These are phyloP conservation scores for Fraxinus ornus DNA, from an alignment of 305 asterid genomes.

Conservation along the genomic window DNA sequence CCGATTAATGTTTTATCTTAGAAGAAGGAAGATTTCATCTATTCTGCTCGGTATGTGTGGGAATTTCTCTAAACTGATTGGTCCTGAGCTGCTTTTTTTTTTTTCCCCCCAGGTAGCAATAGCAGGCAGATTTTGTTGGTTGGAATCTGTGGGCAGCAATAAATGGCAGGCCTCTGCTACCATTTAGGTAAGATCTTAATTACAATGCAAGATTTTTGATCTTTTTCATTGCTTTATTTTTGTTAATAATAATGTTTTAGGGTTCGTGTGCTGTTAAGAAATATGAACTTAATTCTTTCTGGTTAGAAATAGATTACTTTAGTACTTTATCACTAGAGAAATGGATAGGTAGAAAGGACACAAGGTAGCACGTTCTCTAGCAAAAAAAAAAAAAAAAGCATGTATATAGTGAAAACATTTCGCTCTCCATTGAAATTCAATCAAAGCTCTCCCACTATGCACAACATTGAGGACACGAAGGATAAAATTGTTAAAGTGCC, in stretches of 20 bases:
- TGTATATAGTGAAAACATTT: background rate
- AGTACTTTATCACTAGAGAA: background rate
- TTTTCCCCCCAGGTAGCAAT: slow-evolving; percentile 67
- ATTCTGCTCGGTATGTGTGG: background rate
- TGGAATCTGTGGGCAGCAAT: slow-evolving; percentile 99
- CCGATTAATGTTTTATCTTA: slow-evolving; percentile 12
- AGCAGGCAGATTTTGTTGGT: slow-evolving; percentile 96
- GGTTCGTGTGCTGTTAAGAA: background rate
- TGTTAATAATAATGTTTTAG: background rate
- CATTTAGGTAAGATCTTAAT: slow-evolving; percentile 65
- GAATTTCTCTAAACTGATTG: slow-evolving; percentile 1
- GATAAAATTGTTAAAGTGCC: background rate
- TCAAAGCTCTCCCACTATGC: background rate
- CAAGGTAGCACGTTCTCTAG: background rate
- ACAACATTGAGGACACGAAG: background rate
- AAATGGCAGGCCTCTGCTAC: slow-evolving; percentile 77
- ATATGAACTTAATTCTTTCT: background rate
- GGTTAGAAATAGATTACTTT: background rate
- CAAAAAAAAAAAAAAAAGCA: background rate
- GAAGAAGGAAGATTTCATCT: background rate
- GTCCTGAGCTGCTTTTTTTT: slow-evolving; percentile 5
- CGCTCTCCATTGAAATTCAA: background rate
- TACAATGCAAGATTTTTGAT: background rate
- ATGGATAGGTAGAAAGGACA: background rate
- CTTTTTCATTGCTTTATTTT: background rate